These are phyloP conservation scores for Rhodotorula sp. DNA, from an alignment of 1,284 basidiomycete species.

Conservation along the genomic window DNA sequence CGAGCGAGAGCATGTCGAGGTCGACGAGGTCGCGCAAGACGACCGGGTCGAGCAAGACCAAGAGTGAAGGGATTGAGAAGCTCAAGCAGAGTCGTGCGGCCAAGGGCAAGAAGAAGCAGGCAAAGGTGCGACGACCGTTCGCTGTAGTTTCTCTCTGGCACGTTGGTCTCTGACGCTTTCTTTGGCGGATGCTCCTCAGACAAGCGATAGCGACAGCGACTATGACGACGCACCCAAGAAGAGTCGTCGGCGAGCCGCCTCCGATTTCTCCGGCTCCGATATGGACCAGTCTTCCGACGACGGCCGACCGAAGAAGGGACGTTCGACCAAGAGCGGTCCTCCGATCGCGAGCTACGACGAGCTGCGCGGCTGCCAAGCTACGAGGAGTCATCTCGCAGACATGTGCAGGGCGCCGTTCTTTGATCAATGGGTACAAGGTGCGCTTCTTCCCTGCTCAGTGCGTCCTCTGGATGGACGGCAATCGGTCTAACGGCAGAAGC, in stretches of 20 bases:
- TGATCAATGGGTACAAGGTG: conserved; percentile 71
- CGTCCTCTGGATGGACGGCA: too few relatives aligned
- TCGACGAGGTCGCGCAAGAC: conserved; percentile 51
- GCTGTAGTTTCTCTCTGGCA: too few relatives aligned
- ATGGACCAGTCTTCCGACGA: conserved; percentile 25
- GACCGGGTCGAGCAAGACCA: conserved; percentile 78
- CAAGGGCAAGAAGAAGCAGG: conserved; percentile 57
- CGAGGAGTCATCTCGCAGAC: conserved; percentile 64
- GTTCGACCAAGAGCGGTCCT: background rate
- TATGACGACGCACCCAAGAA: conserved; percentile 13
- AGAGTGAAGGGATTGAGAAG: conserved; percentile 73
- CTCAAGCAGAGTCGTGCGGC: conserved; percentile 67
- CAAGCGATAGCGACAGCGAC: conserved; percentile 32
- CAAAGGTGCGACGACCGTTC: too few relatives aligned
- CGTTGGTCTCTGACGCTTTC: background rate
- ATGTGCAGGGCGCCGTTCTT: conserved; percentile 70
- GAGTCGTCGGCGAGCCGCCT: conserved; percentile 1
- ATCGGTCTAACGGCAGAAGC: background rate
- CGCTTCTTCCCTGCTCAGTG: conserved; percentile 33
- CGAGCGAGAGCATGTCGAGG: conserved; percentile 8
- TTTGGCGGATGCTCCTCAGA: background rate
- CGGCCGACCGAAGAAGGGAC: conserved; percentile 1
- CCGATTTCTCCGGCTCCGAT: conserved; percentile 13
- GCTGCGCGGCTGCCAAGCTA: conserved; percentile 48
- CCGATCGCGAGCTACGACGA: background rate